Evolutionary conservation across 352 stramenopile genomes (phyloP).

Genomic region (Pythium monospermum): DNA sequence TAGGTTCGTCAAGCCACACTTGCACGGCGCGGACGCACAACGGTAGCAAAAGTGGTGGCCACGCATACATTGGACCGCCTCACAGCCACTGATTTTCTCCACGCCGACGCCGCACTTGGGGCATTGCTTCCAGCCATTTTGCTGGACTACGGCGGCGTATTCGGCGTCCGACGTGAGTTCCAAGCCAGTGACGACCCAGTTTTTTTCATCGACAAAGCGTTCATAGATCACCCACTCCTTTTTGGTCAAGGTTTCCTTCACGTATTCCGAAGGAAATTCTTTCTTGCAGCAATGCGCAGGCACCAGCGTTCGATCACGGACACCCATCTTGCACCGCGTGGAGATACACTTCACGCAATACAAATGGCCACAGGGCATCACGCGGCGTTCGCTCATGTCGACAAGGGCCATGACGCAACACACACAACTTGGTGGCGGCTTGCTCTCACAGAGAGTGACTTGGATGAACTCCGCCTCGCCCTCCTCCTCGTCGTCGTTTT

Average conservation of each 20-base stretch:
- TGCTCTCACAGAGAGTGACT: slow-evolving; percentile 22
- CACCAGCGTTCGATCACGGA: slow-evolving; percentile 48
- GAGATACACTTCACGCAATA: slow-evolving; percentile 57
- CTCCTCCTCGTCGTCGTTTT: slow-evolving; percentile 17
- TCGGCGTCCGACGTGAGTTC: slow-evolving; percentile 45
- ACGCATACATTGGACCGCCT: slow-evolving; percentile 50
- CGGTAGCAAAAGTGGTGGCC: slow-evolving; percentile 60
- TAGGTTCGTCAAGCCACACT: slow-evolving; percentile 19
- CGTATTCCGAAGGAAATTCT: slow-evolving; percentile 63
- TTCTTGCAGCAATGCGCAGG: slow-evolving; percentile 69
- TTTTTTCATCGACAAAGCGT: slow-evolving; percentile 48
- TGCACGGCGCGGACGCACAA: slow-evolving; percentile 36
- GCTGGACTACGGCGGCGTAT: slow-evolving; percentile 38
- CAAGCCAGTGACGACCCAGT: slow-evolving; percentile 38
- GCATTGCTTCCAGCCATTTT: slow-evolving; percentile 43
- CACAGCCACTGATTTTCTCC: slow-evolving; percentile 45
- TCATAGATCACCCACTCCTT: slow-evolving; percentile 37
- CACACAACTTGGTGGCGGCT: slow-evolving; percentile 33
- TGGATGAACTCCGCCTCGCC: slow-evolving; percentile 10
- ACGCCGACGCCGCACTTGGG: slow-evolving; percentile 66
- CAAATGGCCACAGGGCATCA: slow-evolving; percentile 49
- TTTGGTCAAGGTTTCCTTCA: slow-evolving; percentile 31
- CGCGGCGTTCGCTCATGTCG: slow-evolving; percentile 16
- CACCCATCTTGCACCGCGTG: slow-evolving; percentile 45
- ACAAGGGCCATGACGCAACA: slow-evolving; percentile 28